Evolutionary conservation across 2,329 filamentous ascomycete genomes (phyloP).

Genomic region (Botrytis tulipae): DNA sequence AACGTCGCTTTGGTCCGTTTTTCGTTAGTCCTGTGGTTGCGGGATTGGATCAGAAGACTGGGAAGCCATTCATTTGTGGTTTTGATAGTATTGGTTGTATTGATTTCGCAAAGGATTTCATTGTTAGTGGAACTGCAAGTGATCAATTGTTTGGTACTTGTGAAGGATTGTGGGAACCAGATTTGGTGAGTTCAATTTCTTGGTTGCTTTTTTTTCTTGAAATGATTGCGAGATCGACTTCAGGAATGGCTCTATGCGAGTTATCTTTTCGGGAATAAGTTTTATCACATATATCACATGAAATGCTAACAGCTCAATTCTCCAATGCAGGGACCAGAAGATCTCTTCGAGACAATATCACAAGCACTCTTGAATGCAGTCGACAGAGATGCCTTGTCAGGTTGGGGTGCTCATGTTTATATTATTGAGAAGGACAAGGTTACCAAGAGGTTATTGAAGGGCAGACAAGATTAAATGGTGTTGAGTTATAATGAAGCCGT

Average conservation of each 20-base stretch:
- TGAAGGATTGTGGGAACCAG: conserved; percentile 95
- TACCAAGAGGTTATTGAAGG: conserved; percentile 97
- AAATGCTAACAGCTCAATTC: conserved; percentile 15
- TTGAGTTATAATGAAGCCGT: neutral
- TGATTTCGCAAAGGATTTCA: conserved; percentile 99
- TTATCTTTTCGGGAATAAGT: neutral
- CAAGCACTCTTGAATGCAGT: conserved; percentile 94
- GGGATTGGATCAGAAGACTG: conserved; percentile 89
- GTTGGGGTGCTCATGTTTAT: conserved; percentile 98
- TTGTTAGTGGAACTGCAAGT: conserved; percentile 91
- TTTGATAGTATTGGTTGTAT: conserved; percentile 99
- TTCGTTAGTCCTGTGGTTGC: conserved; percentile 95
- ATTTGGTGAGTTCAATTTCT: conserved; percentile 65
- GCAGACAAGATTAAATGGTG: conserved; percentile 76
- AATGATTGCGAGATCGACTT: neutral
- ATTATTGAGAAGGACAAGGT: conserved; percentile 99
- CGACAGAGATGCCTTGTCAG: conserved; percentile 92
- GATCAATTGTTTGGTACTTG: conserved; percentile 99
- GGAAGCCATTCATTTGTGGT: conserved; percentile 95
- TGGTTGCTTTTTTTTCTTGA: neutral
- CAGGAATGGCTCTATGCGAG: neutral
- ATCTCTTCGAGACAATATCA: conserved; percentile 97
- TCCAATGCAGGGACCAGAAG: conserved; percentile 69
- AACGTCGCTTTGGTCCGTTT: conserved; percentile 93
- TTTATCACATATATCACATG: neutral